Base-by-base conservation (phyloP, 768 basidiomycete genomes). In the Lyophyllum semitale region DNA sequence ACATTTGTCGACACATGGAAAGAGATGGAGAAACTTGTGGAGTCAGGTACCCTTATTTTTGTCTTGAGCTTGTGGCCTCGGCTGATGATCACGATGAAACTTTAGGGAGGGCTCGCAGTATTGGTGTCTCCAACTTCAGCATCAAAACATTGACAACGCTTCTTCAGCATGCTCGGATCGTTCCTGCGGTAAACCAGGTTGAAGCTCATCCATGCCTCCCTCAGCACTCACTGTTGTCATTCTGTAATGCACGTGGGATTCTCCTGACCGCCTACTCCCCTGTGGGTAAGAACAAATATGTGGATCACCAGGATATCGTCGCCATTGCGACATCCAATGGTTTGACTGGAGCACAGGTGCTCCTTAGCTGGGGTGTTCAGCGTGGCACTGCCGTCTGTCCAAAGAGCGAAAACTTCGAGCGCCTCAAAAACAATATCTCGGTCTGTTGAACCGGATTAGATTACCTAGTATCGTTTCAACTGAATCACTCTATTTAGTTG, bases 321-420 rank as follows among this genome's bases (percentile, higher is more conserved):
- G 35, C 51, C 3, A 60, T 78, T 8, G 73, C 75, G 2, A 55
- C 53, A 13, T 66, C 66, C 44, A 59, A 71, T 50, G 53, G 58
- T 27, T 68, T 58, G 11, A 69, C 71, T 4, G 60, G 70, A 1
- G 79, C 79, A 1, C 82, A 84, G 60, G 73, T 83, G 8, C 65
- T 81, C 2, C 73, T 86, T n/a, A 75, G 80, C 56, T 87, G 84
- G 85, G 77, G 73, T 12, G 78, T 82, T 6, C 75, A 83, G 64
- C 72, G 80, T 6, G 80, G 79, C 12, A 76, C 81, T 9, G 72
- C 73, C 11, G 79, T 84, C 18, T 78, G 85, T 30, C 82, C 85
- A 23, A 85, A 87, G 72, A 67, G 75, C 47, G 73, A 70, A 60
- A 70, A 76, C 48, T 63, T 65, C 26, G 69, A 65, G 29, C 71